Base-by-base conservation (phyloP, 768 basidiomycete species). In the Boletus sensibilis region DNA sequence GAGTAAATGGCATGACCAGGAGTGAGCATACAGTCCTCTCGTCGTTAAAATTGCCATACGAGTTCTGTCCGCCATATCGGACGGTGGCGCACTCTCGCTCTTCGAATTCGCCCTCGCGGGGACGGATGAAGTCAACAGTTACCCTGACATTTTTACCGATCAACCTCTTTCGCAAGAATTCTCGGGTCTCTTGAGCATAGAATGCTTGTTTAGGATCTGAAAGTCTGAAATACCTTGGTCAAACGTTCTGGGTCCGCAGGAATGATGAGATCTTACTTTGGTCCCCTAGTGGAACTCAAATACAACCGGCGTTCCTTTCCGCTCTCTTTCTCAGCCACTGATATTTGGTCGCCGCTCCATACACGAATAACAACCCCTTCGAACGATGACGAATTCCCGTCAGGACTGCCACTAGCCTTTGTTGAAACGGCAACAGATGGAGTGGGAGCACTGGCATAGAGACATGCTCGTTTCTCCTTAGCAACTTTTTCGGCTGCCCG, bases 291-390 rank as follows among this genome's bases (percentile, higher is more conserved):
- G 4, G 95, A 96, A 66, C 93, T 93, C 37, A 99, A 76, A 68
- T 97, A 88, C 46, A 98, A 64, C 54, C 93, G 81, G 38, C 84
- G 85, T 72, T 98, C 95, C 69, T 87, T 89, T 35, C 79, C 79
- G 8, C 74, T 76, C 52, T 85, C 88, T 68, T 86, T 89, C 55
- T 88, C 87, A 4, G 84, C 74, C 38, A 96, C 85, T 13, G 90
- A 90, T 52, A 98, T 74, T 66, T 93, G 92, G 71, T 98, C 96
- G 9, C 88, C 92, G 50, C 86, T 90, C 97, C 96, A 98, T 18
- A 98, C 75, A 13, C 96, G 86, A 31, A 85, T 74, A 11, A 98
- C 94, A 3, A 82, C 83, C 1, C 83, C 95, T 52, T 96, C 94
- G 62, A 94, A 97, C 9, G 75, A 68, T 45, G 81, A 79, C 10